Percentiles rank a stretch among this genome's conserved stretches.
phyloP scores from a whole-genome alignment of 257 asterid species.

The Thymus mandschuricus region DNA sequence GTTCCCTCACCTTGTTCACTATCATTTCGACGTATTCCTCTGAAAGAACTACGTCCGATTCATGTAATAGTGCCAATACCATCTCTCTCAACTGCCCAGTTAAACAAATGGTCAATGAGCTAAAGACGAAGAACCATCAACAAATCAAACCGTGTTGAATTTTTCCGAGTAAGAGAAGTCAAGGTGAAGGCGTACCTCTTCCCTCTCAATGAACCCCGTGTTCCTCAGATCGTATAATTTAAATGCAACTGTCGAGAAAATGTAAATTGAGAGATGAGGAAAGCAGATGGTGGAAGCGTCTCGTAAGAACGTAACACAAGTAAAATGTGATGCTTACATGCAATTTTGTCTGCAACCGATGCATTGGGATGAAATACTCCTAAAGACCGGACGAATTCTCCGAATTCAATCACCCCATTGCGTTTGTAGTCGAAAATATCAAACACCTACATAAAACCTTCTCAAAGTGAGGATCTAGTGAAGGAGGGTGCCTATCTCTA shows the following conservation, averaged over 20 bases:
- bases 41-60: conserved; percentile 80
- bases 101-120: not conserved
- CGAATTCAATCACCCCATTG: conserved; percentile 86
- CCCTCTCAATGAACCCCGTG: conserved; percentile 82
- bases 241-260: conserved; percentile 69
- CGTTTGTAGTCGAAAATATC: conserved; percentile 76
- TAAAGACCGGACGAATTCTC: conserved; percentile 84
- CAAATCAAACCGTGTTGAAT: not conserved
- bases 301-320: not conserved
- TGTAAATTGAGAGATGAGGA: conserved; percentile 5
- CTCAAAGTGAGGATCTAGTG: conserved; percentile 17
- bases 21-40: conserved; percentile 73
- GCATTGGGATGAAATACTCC: conserved; percentile 86
- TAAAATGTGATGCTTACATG: conserved; percentile 53
- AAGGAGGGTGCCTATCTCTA: not conserved
- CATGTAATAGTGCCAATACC: conserved; percentile 86
- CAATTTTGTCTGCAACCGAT: conserved; percentile 56
- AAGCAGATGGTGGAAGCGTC: not conserved
- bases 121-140: not conserved
- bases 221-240: conserved; percentile 76
- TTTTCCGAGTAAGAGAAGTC: not conserved
- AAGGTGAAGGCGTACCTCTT: conserved; percentile 50
- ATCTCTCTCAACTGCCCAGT: conserved; percentile 75
- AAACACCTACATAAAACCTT: conserved; percentile 54
- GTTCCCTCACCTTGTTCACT: conserved; percentile 66